A percentile compares a stretch with the other conserved stretches of the same genome.
phyloP scores from a whole-genome alignment of 208 protist species.

The Trichomonas tenax region DNA sequence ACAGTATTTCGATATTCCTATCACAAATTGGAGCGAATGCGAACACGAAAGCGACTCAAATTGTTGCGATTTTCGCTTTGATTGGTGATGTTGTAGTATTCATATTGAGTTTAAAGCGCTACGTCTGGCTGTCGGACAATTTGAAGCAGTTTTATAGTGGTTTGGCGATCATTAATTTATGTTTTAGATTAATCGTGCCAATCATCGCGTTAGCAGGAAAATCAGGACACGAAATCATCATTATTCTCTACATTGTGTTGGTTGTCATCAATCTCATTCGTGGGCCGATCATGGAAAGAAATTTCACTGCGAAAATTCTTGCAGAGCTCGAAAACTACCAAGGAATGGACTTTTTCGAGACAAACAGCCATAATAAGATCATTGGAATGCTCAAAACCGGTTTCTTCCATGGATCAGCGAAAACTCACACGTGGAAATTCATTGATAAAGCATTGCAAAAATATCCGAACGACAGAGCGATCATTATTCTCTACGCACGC shows the following conservation, averaged over 20 bases:
- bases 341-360: background rate
- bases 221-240: background rate
- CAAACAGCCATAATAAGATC: background rate
- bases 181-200: background rate
- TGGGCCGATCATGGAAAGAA: background rate
- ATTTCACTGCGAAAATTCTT: background rate
- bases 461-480: background rate
- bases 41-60: background rate
- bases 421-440: background rate
- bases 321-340: background rate
- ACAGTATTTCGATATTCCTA: background rate
- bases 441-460: background rate
- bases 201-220: background rate
- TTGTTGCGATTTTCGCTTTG: background rate
- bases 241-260: background rate
- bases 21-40: background rate
- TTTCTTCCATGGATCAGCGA: background rate
- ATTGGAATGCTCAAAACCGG: background rate
- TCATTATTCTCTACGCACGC: background rate
- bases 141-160: background rate
- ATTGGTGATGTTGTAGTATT: background rate
- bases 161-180: background rate
- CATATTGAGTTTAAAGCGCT: background rate
- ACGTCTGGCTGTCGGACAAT: background rate
- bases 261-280: background rate